phyloP scores from a whole-genome alignment of 2,329 filamentous ascomycete genomes.

The Fusarium sp. region DNA sequence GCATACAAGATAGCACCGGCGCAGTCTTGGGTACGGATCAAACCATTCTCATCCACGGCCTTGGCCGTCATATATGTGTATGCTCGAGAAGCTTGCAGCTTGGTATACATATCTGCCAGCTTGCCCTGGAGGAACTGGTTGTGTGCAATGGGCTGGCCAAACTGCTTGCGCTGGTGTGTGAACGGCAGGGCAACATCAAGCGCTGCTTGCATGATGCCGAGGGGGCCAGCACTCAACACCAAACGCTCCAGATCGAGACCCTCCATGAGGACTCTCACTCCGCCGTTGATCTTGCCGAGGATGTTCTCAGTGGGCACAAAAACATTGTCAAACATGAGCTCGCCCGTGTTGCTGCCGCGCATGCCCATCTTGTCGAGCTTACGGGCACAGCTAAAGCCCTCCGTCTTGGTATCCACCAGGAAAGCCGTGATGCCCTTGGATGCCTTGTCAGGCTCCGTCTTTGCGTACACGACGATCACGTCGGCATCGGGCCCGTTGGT shows the following conservation, averaged over 20 bases:
- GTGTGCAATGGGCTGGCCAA: conserved; percentile 85
- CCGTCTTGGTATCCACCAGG: conserved; percentile 77
- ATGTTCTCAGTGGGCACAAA: conserved; percentile 88
- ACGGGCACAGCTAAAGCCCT: conserved; percentile 86
- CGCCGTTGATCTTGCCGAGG: conserved; percentile 82
- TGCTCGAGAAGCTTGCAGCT: conserved; percentile 82
- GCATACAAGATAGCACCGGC: conserved; percentile 94
- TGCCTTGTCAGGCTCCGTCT: conserved; percentile 82
- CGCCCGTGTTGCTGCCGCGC: conserved; percentile 96
- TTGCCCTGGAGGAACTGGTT: conserved; percentile 95
- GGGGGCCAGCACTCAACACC: conserved; percentile 88
- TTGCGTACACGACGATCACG: conserved; percentile 94
- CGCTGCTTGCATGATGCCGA: conserved; percentile 94
- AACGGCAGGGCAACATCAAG: conserved; percentile 91
- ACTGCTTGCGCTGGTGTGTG: conserved; percentile 89
- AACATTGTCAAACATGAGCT: conserved; percentile 89
- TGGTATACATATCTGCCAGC: conserved; percentile 97
- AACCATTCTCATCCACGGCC: conserved; percentile 79
- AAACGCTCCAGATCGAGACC: conserved; percentile 94
- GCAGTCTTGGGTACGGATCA: conserved; percentile 89
- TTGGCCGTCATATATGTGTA: conserved; percentile 90
- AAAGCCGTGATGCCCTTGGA: conserved; percentile 97
- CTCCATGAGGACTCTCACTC: conserved; percentile 94
- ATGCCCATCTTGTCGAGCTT: conserved; percentile 99
- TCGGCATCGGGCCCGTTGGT: conserved; percentile 98